These are phyloP conservation scores for Coffea canephora DNA, from an alignment of 257 asterid genomes.

Conservation along the genomic window DNA sequence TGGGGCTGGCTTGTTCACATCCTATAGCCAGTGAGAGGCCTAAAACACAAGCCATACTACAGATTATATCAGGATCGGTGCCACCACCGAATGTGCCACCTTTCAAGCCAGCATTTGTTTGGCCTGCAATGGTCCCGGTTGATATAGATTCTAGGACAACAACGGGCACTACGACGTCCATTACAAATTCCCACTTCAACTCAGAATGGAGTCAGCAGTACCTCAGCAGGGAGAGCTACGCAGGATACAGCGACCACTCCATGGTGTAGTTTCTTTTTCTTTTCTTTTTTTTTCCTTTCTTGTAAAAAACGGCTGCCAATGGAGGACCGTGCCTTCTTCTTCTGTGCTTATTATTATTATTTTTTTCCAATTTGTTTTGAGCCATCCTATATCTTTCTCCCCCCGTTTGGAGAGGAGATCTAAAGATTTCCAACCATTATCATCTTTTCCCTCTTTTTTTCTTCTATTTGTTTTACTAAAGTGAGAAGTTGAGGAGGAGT, in stretches of 20 bases:
- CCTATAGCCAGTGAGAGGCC: constrained; percentile 71
- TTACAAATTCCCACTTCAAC: constrained; percentile 41
- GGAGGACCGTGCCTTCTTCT: background rate
- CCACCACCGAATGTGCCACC: constrained; percentile 63
- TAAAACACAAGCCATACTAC: constrained; percentile 48
- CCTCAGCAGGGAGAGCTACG: constrained; percentile 49
- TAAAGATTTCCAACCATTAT: constrained; percentile 7
- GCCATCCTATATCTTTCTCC: background rate
- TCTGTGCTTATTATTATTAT: background rate
- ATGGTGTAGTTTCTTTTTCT: constrained; percentile 44
- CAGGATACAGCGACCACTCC: constrained; percentile 37
- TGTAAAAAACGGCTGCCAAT: background rate
- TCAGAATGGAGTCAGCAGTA: constrained; percentile 62
- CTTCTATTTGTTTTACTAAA: constrained; percentile 8
- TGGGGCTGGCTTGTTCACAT: constrained; percentile 81
- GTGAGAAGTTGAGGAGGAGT: constrained; percentile 18
- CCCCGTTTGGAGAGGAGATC: constrained; percentile 14
- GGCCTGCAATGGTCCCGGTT: constrained; percentile 56
- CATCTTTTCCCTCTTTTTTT: background rate
- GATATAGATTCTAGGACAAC: constrained; percentile 33
- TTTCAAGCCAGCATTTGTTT: constrained; percentile 78
- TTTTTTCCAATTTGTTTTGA: constrained; percentile 8
- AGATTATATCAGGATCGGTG: constrained; percentile 61
- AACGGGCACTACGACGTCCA: constrained; percentile 19
- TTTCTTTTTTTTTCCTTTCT: too few relatives aligned